Conservation (phyloP, 2,329 filamentous ascomycete genomes). For the Exophiala alcalophila region DNA sequence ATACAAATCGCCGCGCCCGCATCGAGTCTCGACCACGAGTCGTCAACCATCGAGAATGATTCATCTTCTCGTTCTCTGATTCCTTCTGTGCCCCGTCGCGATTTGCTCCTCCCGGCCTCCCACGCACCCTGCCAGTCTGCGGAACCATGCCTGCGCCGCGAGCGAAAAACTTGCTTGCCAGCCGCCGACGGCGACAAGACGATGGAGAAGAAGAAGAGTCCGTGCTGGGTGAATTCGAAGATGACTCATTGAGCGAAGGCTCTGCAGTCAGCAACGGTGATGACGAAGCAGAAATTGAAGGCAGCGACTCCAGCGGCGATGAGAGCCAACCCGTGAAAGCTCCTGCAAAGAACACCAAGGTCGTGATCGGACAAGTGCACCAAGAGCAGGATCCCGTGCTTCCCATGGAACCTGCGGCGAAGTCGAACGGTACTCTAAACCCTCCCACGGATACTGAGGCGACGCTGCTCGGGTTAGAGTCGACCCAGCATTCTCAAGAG, state of each 20-base stretch:
- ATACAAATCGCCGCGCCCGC: constrained; percentile 12
- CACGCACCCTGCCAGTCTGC: neutral
- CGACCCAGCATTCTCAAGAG: constrained; percentile 42
- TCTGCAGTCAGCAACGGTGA: constrained; percentile 57
- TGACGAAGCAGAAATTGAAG: constrained; percentile 58
- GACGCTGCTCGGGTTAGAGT: constrained; percentile 59
- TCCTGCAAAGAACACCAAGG: neutral
- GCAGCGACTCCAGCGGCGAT: constrained; percentile 55
- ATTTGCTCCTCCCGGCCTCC: neutral
- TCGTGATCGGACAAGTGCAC: neutral
- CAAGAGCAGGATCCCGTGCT: neutral
- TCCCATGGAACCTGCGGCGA: neutral
- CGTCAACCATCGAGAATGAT: constrained; percentile 20
- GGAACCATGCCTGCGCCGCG: constrained; percentile 42
- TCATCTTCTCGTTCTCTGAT: constrained; percentile 6
- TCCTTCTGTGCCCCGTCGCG: constrained; percentile 1
- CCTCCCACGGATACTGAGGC: constrained; percentile 53
- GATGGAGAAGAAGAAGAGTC: constrained; percentile 51
- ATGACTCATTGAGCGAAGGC: constrained; percentile 63
- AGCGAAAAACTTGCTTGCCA: constrained; percentile 45
- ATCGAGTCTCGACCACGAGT: constrained; percentile 15
- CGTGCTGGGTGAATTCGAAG: constrained; percentile 51
- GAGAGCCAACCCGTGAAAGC: constrained; percentile 39
- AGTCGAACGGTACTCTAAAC: constrained; percentile 8
- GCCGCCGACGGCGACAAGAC: constrained; percentile 47